Evolutionary conservation across 352 stramenopile genomes (phyloP), one percentile per base, ranked within the genome.

Genomic region (Phytopythium helicoides): DNA sequence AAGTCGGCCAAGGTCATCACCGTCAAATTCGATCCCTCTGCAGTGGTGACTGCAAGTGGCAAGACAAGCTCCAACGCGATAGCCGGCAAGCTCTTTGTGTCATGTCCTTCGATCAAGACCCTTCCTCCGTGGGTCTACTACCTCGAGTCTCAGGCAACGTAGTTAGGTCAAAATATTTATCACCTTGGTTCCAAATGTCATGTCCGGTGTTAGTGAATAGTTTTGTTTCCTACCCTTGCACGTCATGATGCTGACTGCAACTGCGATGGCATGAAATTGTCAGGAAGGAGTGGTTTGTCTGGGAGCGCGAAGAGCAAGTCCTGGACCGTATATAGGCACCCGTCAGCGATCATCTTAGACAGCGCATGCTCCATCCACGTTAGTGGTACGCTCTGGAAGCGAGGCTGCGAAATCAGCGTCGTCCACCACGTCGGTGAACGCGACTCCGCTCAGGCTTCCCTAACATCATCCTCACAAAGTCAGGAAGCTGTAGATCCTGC

Each of bases 101-200:
- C 78, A n/a, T 96, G 87, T 63, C 61, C 71, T 3, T 68, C 73
- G 15, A 62, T 83, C 28, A 76, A 76, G 35, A 71, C 89, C 18
- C 59, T 96, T 12, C 86, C 87, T 16, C 66, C 87, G 23, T 97
- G 89, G 88, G 71, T 96, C 0, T 96, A 89, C 53, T 97, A 97
- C 54, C 62, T 97, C 40, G 72, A 92, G 63, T 57, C 62, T 0
- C 56, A 50, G 14, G 26, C 31, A 56, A 18, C 16, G 14, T 48
- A 35, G 35, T 33, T 14, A 18, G 25, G 44, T 8, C 26, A 39
- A 42, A 28, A 9, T 33, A 33, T 33, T 33, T 33, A 33, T 33
- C 9, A n/a, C n/a, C n/a, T n/a, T n/a, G n/a, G n/a, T n/a, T n/a
- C n/a, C n/a, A n/a, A n/a, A n/a, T n/a, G n/a, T n/a, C n/a, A n/a